Conservation (phyloP, 371 early-diverging fungal genomes). For the Syncephalastrum sp. region DNA sequence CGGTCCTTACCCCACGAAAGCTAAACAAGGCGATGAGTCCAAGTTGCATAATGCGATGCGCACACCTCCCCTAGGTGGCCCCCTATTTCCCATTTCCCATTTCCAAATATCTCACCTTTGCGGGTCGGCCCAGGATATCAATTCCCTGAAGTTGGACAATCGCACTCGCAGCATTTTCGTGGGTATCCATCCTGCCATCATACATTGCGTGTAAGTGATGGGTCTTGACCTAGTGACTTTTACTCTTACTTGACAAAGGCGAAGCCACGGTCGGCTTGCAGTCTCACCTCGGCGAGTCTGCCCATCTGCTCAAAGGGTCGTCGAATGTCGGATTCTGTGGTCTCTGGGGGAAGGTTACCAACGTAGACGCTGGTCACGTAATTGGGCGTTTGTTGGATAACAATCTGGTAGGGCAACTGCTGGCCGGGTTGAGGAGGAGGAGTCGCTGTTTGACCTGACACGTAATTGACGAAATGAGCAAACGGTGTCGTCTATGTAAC, state of each 20-base stretch:
- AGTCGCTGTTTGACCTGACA: slow-evolving; percentile 44
- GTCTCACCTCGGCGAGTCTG: slow-evolving; percentile 69
- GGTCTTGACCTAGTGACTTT: not conserved
- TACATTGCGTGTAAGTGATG: slow-evolving; percentile 1
- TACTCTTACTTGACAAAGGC: slow-evolving; percentile 76
- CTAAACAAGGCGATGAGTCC: slow-evolving; percentile 27
- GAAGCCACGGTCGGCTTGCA: slow-evolving; percentile 90
- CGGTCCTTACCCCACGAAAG: slow-evolving; percentile 92
- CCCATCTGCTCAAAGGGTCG: slow-evolving; percentile 79
- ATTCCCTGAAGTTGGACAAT: slow-evolving; percentile 74
- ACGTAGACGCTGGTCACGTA: slow-evolving; percentile 87
- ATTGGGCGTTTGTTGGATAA: slow-evolving; percentile 70
- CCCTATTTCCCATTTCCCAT: too few species aligned
- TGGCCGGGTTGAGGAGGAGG: slow-evolving; percentile 57
- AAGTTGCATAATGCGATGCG: not conserved
- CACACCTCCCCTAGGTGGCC: not conserved
- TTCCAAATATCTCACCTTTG: slow-evolving; percentile 48
- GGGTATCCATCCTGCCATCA: slow-evolving; percentile 69
- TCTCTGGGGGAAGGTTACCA: slow-evolving; percentile 80
- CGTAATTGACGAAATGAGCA: not conserved
- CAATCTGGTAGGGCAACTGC: slow-evolving; percentile 65
- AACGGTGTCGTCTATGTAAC: not conserved
- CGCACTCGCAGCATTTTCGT: slow-evolving; percentile 84
- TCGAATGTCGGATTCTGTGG: slow-evolving; percentile 75
- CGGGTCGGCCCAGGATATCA: slow-evolving; percentile 68